Conservation (phyloP, 768 basidiomycete genomes). For the Leccinum barrowsii region DNA sequence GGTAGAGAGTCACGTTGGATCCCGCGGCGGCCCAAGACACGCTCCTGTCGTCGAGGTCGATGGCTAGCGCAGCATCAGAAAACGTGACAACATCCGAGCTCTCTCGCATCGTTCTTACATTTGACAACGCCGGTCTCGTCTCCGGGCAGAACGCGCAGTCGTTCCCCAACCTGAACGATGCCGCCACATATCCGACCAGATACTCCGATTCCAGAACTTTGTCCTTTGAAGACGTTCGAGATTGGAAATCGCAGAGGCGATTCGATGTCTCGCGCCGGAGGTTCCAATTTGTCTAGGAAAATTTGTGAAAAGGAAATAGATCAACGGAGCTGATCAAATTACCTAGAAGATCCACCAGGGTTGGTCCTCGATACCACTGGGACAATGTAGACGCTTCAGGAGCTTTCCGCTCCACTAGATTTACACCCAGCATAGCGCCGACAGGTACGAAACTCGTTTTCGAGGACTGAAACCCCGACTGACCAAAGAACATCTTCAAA, state of each 20-base stretch:
- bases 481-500: conserved; percentile 76
- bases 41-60: conserved; percentile 75
- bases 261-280: conserved; percentile 73
- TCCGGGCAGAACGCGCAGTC: conserved; percentile 81
- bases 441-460: conserved; percentile 87
- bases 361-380: conserved; percentile 84
- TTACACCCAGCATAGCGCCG: conserved; percentile 86
- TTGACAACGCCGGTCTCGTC: conserved; percentile 85
- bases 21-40: conserved; percentile 90
- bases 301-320: background rate
- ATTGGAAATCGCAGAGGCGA: conserved; percentile 83
- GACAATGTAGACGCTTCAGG: conserved; percentile 46
- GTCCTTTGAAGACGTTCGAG: conserved; percentile 92
- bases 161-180: conserved; percentile 89
- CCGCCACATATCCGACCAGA: conserved; percentile 85
- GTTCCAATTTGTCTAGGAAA: conserved; percentile 68
- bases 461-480: conserved; percentile 79
- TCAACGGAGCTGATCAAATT: background rate
- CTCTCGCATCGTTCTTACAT: conserved; percentile 36
- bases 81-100: background rate
- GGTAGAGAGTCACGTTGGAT: conserved; percentile 79
- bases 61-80: conserved; percentile 46
- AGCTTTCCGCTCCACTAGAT: conserved; percentile 55
- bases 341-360: conserved; percentile 84
- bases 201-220: conserved; percentile 72